Evolutionary conservation across 192 early-diverging fungal species (phyloP).

Genomic region (Coemansia biformis): DNA sequence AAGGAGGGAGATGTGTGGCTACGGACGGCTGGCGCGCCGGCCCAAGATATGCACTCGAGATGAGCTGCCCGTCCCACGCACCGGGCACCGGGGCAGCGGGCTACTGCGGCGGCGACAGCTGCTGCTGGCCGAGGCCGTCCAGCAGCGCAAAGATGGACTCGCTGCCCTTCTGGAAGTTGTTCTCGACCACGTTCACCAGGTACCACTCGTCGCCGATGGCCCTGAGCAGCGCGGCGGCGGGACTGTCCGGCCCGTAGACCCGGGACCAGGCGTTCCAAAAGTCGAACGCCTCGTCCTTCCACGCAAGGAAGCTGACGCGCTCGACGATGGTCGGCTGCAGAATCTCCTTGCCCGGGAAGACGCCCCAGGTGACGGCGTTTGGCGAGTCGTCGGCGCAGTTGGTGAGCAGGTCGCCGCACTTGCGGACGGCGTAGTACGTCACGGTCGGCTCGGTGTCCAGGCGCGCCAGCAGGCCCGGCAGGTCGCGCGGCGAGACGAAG

Average conservation of each 20-base stretch:
- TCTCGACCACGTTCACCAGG: constrained; percentile 91
- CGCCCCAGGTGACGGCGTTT: constrained; percentile 98
- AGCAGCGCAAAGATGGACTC: constrained; percentile 47
- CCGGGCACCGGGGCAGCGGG: no score
- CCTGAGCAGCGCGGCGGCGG: constrained; percentile 57
- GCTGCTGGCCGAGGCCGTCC: constrained; percentile 18
- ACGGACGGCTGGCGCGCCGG: no score
- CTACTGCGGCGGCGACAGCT: not conserved
- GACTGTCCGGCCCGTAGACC: constrained; percentile 60
- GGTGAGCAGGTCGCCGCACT: constrained; percentile 81
- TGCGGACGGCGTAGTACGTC: constrained; percentile 89
- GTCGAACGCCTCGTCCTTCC: constrained; percentile 96
- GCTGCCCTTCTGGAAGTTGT: constrained; percentile 63
- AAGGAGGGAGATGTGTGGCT: no score
- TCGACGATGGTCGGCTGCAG: constrained; percentile 96
- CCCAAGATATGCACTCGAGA: no score
- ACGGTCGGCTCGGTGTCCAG: constrained; percentile 58
- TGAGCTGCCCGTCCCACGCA: no score
- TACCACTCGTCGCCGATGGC: constrained; percentile 71
- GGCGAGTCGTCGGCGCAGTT: constrained; percentile 82
- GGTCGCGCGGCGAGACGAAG: constrained; percentile 69
- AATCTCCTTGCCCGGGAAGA: constrained; percentile 96
- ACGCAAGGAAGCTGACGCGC: constrained; percentile 77
- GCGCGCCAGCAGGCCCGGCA: constrained; percentile 59
- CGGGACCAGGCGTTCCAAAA: constrained; percentile 86